Base-by-base conservation (phyloP, 1,284 basidiomycete species). In the Mycena sp. region DNA sequence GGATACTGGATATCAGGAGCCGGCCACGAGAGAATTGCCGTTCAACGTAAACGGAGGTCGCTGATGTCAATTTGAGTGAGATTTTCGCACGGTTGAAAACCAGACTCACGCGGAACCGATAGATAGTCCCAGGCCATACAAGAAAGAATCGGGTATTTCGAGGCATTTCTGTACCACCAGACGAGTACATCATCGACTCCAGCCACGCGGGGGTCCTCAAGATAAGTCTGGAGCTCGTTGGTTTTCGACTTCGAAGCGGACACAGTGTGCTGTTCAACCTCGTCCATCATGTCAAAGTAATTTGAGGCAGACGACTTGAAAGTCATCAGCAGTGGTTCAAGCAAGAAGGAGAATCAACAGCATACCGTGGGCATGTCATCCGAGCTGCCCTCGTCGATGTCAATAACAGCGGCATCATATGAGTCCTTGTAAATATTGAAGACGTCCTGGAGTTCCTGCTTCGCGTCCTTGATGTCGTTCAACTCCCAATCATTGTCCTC, bases 401-500 rank as follows among this genome's bases (percentile, higher is more conserved):
- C 30, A 5, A 29, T 12, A 7, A 11, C 26, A 19, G 19, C 16
- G 16, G 12, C 40, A 7, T 59, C 21, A 23, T 41, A 28, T 3
- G 32, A 21, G 2, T 57, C 23, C 40, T 45, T 28, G 32, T 53
- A 49, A 9, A 26, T 17, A n/a, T 51, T 37, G 53, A 56, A 62
- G 10, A 49, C 40, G 2, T 50, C 37, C n/a, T 41, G 38, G 11
- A 55, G 43, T 6, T 49, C 46, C 14, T 49, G 10, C 38, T 62
- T 50, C 3, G 46, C 60, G 1, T 2, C 2, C 16, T 26, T 10
- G 25, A 57, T 62, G 23, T 49, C 43, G 12, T 50, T 38, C 21
- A 19, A 21, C 2, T 40, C 32, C 71, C 57, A 74, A 52, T 48
- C 56, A 16, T 58, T 59, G 23, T 51, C 44, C 12, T 50, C 43